Conservation (phyloP, 345 rosid genomes). For the Stellera chamaejasme region DNA sequence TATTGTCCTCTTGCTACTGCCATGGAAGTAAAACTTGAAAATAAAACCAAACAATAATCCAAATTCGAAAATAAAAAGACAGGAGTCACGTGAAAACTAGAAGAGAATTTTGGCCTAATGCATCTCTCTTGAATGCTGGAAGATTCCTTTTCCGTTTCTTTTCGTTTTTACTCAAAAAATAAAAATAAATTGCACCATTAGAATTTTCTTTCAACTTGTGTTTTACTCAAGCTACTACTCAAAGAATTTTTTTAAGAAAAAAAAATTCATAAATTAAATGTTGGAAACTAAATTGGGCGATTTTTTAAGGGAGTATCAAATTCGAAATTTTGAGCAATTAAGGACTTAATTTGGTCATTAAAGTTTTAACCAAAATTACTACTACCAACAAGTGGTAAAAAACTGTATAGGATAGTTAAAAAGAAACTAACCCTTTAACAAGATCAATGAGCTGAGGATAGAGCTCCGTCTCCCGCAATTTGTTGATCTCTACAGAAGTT, state of each 20-base stretch:
- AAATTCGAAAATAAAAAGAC: slow-evolving; percentile 14
- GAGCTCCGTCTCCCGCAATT: slow-evolving; percentile 72
- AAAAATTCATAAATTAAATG: too few relatives aligned
- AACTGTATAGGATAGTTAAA: not conserved
- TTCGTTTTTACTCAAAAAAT: too few relatives aligned
- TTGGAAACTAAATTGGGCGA: too few relatives aligned
- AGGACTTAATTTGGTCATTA: not conserved
- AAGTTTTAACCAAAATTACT: too few relatives aligned
- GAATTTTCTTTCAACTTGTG: too few relatives aligned
- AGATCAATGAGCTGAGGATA: slow-evolving; percentile 87
- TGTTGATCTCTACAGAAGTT: slow-evolving; percentile 73
- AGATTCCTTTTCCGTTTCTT: not conserved
- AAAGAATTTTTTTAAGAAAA: too few relatives aligned
- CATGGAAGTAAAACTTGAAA: too few relatives aligned
- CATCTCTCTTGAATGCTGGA: slow-evolving; percentile 5
- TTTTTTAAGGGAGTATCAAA: not conserved
- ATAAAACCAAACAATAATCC: not conserved
- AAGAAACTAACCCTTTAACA: slow-evolving; percentile 65
- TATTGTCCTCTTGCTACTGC: too few relatives aligned
- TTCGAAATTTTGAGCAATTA: not conserved
- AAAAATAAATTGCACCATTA: too few relatives aligned
- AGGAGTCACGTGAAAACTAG: slow-evolving; percentile 16
- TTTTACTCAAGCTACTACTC: too few relatives aligned
- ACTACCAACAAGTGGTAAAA: not conserved
- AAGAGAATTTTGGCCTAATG: not conserved